A percentile compares a stretch with the other conserved stretches of the same genome.
Evolutionary conservation across 2,329 filamentous ascomycete species (phyloP).

Genomic region (Grosmannia serpens): DNA sequence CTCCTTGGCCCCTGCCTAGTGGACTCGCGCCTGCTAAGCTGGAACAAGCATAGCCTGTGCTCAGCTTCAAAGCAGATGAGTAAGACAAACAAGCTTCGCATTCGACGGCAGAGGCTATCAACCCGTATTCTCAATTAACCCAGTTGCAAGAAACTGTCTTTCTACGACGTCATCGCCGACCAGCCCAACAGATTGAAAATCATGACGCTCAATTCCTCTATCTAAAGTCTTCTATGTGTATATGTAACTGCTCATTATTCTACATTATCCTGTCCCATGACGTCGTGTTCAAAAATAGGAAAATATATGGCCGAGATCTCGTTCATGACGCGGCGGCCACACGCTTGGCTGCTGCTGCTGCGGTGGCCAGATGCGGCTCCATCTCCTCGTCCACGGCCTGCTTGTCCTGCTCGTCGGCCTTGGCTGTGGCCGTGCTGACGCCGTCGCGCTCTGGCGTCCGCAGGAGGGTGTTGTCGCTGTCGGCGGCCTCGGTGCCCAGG

Average conservation of each 20-base stretch:
- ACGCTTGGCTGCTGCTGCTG: neutral
- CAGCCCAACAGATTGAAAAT: neutral
- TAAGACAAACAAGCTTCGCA: neutral
- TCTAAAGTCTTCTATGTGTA: neutral
- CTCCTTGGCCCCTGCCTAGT: neutral
- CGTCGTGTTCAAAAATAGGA: neutral
- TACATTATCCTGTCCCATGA: neutral
- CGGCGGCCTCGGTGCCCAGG: conserved; percentile 24
- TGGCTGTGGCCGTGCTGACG: conserved; percentile 10
- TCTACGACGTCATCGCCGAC: neutral
- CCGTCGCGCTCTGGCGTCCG: conserved; percentile 7
- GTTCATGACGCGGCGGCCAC: neutral
- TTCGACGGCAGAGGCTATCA: no score
- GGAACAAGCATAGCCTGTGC: neutral
- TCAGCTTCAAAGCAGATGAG: neutral
- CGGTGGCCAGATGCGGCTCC: conserved; percentile 17
- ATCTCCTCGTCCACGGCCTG: conserved; percentile 24
- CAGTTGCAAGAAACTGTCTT: no score
- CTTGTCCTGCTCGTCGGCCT: conserved; percentile 15
- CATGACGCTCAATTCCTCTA: neutral
- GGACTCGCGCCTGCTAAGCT: neutral
- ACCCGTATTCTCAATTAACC: neutral
- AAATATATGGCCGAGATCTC: no score
- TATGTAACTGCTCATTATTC: neutral
- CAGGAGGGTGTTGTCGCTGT: conserved; percentile 7